Base-by-base conservation (phyloP, 345 rosid species). In the Carallia brachiata region DNA sequence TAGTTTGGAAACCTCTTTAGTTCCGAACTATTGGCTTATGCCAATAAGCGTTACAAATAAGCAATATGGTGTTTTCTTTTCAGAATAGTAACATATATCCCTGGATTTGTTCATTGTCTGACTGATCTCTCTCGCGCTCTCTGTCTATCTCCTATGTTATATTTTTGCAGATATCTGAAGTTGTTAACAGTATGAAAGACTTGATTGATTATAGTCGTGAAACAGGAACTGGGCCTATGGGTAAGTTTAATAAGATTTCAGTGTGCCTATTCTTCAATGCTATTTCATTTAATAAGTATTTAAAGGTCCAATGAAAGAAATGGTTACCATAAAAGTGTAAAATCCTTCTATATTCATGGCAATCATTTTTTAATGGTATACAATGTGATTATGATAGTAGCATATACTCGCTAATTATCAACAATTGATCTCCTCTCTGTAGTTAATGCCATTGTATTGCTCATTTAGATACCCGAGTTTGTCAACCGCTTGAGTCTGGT, bases 111-210 rank as follows among this genome's bases (percentile, higher is more conserved):
- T 23, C 15, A 30, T 56, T 27, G 13, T 27, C 15, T 56, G 31
- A 19, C 19, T 55, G 12, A 56, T 56, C 18, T 1, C 16, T 27
- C 31, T 19, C 28, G 8, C 31, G 66, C 34, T 27, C 13, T 48
- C 17, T 4, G 50, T 37, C 34, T 57, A n/a, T 27, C 36, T 8
- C 36, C 37, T 58, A 30, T 27, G 32, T 74, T 62, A 7, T 56
- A 39, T 60, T 68, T 19, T 72, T 75, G 80, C 88, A 89, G 95
- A 89, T 89, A 79, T 87, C 99, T 32, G 99, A 96, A 85, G 99
- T 96, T 67, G 98, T 96, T 65, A 96, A 96, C 72, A 90, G 98
- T 63, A 96, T 96, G 99, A 96, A 96, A 66, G 99, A 96, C 77
- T 88, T 96, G 87, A 92, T 96, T 84, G 99, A 96, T 80, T 96